phyloP scores from a whole-genome alignment of 2,329 filamentous ascomycete species.

The Trichoderma endophyticum region DNA sequence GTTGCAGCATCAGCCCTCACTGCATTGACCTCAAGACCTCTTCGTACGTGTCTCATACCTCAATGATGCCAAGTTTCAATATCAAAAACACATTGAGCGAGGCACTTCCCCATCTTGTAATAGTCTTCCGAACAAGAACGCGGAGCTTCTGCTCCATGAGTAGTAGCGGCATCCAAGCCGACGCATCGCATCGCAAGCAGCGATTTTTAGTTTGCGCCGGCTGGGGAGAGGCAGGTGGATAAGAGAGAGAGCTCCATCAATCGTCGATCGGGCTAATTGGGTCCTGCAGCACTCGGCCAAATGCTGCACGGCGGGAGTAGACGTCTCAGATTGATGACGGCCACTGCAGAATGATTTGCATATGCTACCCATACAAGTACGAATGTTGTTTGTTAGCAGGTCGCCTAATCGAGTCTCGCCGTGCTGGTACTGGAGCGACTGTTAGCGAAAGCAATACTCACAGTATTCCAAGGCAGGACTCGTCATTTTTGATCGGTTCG shows the following conservation, averaged over 20 bases:
- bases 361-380: background rate
- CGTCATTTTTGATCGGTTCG: background rate
- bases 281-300: background rate
- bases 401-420: background rate
- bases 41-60: background rate
- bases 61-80: background rate
- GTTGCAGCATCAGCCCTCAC: background rate
- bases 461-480: background rate
- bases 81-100: background rate
- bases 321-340: background rate
- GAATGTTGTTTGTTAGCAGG: background rate
- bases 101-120: background rate
- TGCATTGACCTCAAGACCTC: background rate
- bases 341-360: background rate
- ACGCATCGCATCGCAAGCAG: background rate
- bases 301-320: background rate
- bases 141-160: constrained; percentile 9
- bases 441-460: background rate
- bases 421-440: background rate
- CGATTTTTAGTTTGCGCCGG: background rate
- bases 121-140: background rate
- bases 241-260: background rate
- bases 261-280: constrained; percentile 6
- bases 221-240: background rate
- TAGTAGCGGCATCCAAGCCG: constrained; percentile 2